Conservation (phyloP, 805 yeast species). For the Zygosaccharomyces kombuchaensis region DNA sequence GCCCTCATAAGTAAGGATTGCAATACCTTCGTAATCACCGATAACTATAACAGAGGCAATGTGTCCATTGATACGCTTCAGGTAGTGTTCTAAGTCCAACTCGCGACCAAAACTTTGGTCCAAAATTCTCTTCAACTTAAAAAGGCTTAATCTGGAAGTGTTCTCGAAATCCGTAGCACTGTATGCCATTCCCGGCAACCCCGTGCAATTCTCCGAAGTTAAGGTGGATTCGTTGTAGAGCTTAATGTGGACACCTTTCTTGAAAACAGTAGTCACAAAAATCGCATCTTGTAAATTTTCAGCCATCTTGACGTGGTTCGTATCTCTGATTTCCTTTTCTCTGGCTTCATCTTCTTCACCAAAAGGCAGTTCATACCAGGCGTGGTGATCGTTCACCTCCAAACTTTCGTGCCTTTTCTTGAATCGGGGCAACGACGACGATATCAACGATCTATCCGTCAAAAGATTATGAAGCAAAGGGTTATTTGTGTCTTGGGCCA, state of each 20-base stretch:
- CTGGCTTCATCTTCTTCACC: slow-evolving; percentile 7
- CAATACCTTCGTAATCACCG: slow-evolving; percentile 95
- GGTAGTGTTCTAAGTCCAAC: slow-evolving; percentile 63
- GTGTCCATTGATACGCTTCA: slow-evolving; percentile 56
- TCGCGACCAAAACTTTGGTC: slow-evolving; percentile 74
- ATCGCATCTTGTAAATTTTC: slow-evolving; percentile 22
- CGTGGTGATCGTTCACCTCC: slow-evolving; percentile 16
- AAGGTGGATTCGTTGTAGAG: slow-evolving; percentile 24
- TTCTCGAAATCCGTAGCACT: neutral
- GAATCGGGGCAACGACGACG: slow-evolving; percentile 81
- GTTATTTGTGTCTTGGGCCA: slow-evolving; percentile 45
- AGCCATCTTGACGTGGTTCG: slow-evolving; percentile 4
- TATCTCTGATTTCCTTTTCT: slow-evolving; percentile 3
- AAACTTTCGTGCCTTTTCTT: slow-evolving; percentile 24
- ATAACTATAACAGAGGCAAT: slow-evolving; percentile 78
- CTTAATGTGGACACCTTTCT: slow-evolving; percentile 56
- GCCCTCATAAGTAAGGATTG: slow-evolving; percentile 82
- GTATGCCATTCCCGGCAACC: slow-evolving; percentile 23
- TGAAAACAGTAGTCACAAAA: slow-evolving; percentile 63
- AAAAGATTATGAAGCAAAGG: slow-evolving; percentile 87
- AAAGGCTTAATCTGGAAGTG: slow-evolving; percentile 44
- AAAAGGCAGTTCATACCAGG: slow-evolving; percentile 23
- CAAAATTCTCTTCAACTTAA: slow-evolving; percentile 55
- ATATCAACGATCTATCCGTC: slow-evolving; percentile 86
- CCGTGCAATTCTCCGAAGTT: slow-evolving; percentile 22